Conservation (phyloP, 2,329 filamentous ascomycete species). For the Botrytis galanthina region DNA sequence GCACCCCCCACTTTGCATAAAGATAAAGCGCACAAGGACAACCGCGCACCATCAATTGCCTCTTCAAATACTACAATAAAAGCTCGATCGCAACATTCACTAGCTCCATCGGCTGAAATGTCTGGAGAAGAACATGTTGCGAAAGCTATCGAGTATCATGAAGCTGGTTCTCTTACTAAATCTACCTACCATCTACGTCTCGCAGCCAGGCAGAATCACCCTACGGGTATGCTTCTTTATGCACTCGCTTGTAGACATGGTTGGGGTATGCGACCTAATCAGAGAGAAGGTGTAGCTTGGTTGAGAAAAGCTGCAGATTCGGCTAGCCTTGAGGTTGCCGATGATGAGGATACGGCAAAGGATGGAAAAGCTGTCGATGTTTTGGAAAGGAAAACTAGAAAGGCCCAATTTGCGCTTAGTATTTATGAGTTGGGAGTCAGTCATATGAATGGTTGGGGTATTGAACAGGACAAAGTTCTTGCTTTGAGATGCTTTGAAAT, state of each 20-base stretch:
- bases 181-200: constrained; percentile 94
- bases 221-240: constrained; percentile 94
- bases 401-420: constrained; percentile 90
- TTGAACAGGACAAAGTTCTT: constrained; percentile 84
- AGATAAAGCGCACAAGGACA: constrained; percentile 42
- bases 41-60: constrained; percentile 27
- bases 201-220: constrained; percentile 79
- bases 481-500: constrained; percentile 95
- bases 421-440: constrained; percentile 96
- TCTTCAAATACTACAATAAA: constrained; percentile 39
- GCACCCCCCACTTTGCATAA: constrained; percentile 29
- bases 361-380: constrained; percentile 63
- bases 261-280: constrained; percentile 95
- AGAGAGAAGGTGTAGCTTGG: constrained; percentile 87
- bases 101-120: constrained; percentile 61
- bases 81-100: constrained; percentile 48
- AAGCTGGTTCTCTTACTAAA: constrained; percentile 82
- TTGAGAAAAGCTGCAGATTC: constrained; percentile 85
- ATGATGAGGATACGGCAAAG: constrained; percentile 68
- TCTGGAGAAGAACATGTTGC: constrained; percentile 84
- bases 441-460: constrained; percentile 98
- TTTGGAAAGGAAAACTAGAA: constrained; percentile 74
- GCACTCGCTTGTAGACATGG: constrained; percentile 92
- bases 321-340: constrained; percentile 77
- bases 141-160: constrained; percentile 87